phyloP scores from a whole-genome alignment of 768 basidiomycete species.

The Tulasnella sp. region DNA sequence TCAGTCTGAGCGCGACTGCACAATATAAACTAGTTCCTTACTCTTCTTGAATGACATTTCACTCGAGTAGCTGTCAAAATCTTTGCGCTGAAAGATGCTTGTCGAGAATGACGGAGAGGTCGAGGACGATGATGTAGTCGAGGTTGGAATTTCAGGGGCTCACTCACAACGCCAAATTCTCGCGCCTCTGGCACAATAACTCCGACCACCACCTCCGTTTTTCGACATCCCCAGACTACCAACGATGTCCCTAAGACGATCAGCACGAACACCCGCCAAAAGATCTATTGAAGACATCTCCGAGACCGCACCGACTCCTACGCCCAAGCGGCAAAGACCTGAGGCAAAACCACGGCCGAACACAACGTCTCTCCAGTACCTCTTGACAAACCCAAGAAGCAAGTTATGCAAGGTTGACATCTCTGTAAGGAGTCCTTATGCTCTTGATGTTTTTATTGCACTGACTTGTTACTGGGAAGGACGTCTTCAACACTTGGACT shows the following conservation, averaged over 20 bases:
- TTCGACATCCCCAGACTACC: neutral
- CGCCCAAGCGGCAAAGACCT: neutral
- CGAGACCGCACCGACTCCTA: neutral
- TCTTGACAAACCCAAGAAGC: constrained; percentile 14
- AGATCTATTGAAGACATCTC: neutral
- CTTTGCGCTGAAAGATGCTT: neutral
- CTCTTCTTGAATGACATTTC: constrained; percentile 12
- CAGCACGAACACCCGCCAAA: neutral
- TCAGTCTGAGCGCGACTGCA: neutral
- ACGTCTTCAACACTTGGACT: constrained; percentile 40
- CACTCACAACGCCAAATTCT: neutral
- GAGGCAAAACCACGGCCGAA: neutral
- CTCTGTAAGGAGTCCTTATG: neutral
- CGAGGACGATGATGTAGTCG: neutral
- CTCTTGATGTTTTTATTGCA: neutral
- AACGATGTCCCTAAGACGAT: neutral
- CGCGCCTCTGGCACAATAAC: neutral
- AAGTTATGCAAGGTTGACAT: constrained; percentile 12
- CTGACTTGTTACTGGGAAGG: constrained; percentile 30
- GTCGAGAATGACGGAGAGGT: neutral
- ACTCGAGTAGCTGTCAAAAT: neutral
- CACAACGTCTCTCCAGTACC: neutral
- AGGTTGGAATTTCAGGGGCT: neutral
- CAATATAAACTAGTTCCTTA: neutral
- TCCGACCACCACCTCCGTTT: neutral